Evolutionary conservation across 2,329 filamentous ascomycete genomes (phyloP).

Genomic region (Acrocalymma vagum): DNA sequence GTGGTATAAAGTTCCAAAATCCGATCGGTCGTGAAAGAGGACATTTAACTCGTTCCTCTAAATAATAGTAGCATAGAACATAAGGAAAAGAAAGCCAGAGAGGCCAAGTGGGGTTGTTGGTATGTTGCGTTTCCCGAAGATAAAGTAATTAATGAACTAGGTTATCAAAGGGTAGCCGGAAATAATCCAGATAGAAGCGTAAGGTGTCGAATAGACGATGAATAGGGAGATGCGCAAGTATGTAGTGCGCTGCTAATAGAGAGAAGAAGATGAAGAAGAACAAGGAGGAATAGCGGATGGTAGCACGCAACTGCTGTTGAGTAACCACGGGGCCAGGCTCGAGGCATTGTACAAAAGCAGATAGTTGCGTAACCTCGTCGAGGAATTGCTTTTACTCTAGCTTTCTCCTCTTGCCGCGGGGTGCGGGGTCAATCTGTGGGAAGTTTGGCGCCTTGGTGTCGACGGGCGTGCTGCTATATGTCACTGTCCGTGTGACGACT

Average conservation of each 20-base stretch:
- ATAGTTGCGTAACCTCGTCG: conserved; percentile 24
- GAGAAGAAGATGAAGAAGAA: conserved; percentile 16
- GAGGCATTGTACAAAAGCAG: conserved; percentile 21
- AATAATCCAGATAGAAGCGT: conserved; percentile 10
- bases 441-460: conserved; percentile 51
- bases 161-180: too few species aligned
- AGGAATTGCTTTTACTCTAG: conserved; percentile 56
- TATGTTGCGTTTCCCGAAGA: too few species aligned
- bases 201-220: conserved; percentile 19
- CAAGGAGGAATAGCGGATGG: conserved; percentile 19
- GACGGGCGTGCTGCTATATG: conserved; percentile 72
- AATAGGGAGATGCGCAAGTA: conserved; percentile 9
- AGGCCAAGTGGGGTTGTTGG: too few species aligned
- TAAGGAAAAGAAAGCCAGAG: too few species aligned
- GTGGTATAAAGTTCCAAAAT: too few species aligned
- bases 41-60: too few species aligned
- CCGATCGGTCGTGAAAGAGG: too few species aligned
- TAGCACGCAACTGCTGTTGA: conserved; percentile 33
- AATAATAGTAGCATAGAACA: too few species aligned
- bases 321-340: conserved; percentile 33
- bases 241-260: conserved; percentile 10
- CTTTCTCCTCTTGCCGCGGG: conserved; percentile 92
- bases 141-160: too few species aligned
- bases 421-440: conserved; percentile 82
- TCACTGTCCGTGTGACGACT: conserved; percentile 93